These are phyloP conservation scores for Zangia roseola DNA, from an alignment of 768 basidiomycete species.

Conservation along the genomic window DNA sequence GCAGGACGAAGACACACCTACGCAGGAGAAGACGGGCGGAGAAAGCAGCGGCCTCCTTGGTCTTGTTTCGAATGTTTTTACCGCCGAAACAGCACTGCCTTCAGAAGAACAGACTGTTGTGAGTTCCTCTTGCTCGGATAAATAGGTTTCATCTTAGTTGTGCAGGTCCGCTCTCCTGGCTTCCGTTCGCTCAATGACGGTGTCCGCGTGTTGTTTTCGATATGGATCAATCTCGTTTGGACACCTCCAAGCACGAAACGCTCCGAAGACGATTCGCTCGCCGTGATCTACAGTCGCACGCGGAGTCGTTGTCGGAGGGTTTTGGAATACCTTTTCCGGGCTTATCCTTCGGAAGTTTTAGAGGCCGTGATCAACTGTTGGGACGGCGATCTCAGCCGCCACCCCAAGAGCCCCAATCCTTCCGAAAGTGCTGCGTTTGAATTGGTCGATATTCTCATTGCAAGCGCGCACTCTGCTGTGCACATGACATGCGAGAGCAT, in stretches of 20 bases:
- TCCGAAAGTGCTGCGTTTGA: slow-evolving; percentile 66
- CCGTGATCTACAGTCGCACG: slow-evolving; percentile 64
- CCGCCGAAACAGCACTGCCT: slow-evolving; percentile 56
- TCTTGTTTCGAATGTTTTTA: slow-evolving; percentile 90
- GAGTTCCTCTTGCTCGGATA: slow-evolving; percentile 23
- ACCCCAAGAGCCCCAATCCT: slow-evolving; percentile 38
- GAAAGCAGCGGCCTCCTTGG: slow-evolving; percentile 76
- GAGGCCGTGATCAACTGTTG: slow-evolving; percentile 84
- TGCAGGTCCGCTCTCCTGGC: slow-evolving; percentile 64
- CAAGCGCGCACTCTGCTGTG: slow-evolving; percentile 84
- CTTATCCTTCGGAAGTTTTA: slow-evolving; percentile 76
- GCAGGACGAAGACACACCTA: slow-evolving; percentile 55
- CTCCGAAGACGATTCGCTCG: slow-evolving; percentile 65
- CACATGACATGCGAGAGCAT: slow-evolving; percentile 89
- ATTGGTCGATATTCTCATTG: slow-evolving; percentile 76
- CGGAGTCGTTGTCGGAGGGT: slow-evolving; percentile 71
- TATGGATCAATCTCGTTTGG: slow-evolving; percentile 68
- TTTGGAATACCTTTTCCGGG: slow-evolving; percentile 83
- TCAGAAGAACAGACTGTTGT: slow-evolving; percentile 61
- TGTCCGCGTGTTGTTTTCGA: slow-evolving; percentile 69
- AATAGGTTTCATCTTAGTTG: slow-evolving; percentile 2
- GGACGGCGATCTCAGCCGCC: slow-evolving; percentile 54
- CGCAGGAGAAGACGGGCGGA: slow-evolving; percentile 49
- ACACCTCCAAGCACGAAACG: slow-evolving; percentile 43
- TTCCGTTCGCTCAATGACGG: slow-evolving; percentile 79